phyloP scores from a whole-genome alignment of 805 yeast species.

The Maudiozyma bulderi region DNA sequence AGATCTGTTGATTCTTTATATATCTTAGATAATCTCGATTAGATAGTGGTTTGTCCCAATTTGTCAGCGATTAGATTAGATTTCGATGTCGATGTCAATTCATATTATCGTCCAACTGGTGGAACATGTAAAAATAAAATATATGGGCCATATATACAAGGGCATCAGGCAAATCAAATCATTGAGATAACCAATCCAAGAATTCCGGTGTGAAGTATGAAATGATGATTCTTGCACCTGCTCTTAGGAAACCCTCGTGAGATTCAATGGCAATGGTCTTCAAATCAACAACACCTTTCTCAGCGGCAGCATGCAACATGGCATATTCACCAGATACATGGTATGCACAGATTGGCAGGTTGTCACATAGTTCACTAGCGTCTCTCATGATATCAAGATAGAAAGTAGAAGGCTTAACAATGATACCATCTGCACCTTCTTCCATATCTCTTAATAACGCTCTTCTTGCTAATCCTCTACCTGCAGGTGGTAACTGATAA shows the following conservation, averaged over 20 bases:
- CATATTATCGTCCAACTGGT: no score
- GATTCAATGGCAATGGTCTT: conserved; percentile 71
- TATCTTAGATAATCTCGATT: no score
- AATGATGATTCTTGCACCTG: conserved; percentile 88
- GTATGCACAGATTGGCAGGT: conserved; percentile 87
- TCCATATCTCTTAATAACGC: conserved; percentile 76
- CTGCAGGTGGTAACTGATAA: conserved; percentile 90
- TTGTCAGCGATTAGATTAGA: no score
- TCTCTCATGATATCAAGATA: conserved; percentile 86
- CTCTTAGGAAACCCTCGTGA: conserved; percentile 85
- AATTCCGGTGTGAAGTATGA: conserved; percentile 94
- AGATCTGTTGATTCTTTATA: no score
- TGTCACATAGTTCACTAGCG: conserved; percentile 70
- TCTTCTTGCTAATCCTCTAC: conserved; percentile 86
- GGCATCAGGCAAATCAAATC: no score
- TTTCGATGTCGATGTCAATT: no score
- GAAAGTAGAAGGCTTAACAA: conserved; percentile 93
- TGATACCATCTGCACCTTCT: conserved; percentile 94
- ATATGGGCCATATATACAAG: no score
- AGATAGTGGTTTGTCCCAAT: no score
- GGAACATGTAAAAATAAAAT: no score
- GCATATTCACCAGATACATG: conserved; percentile 97
- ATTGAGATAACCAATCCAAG: conserved; percentile 65
- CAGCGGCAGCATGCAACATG: conserved; percentile 97
- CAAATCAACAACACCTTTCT: conserved; percentile 83